Conservation (phyloP, 805 yeast genomes). For the Kodamaea restingae region DNA sequence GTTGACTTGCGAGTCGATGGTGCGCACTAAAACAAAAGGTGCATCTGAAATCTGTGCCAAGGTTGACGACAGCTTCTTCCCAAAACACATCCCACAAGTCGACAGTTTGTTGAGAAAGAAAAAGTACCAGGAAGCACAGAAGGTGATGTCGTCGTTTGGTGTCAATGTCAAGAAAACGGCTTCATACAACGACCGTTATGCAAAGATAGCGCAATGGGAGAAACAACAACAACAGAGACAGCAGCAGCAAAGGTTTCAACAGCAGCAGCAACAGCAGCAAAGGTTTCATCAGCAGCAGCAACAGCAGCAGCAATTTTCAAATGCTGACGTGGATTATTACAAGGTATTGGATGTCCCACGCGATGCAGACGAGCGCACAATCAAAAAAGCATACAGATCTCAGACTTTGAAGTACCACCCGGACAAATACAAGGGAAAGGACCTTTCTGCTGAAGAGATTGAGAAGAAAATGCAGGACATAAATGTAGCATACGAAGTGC, state of each 20-base stretch:
- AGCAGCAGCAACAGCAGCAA: slow-evolving; percentile 40
- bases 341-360: slow-evolving; percentile 65
- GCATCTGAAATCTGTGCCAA: slow-evolving; percentile 24
- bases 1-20: slow-evolving; percentile 39
- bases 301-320: slow-evolving; percentile 27
- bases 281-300: slow-evolving; percentile 33
- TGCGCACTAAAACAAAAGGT: slow-evolving; percentile 21
- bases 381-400: slow-evolving; percentile 76
- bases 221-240: slow-evolving; percentile 28
- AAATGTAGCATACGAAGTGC: slow-evolving; percentile 86
- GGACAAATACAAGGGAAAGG: slow-evolving; percentile 74
- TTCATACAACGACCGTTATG: slow-evolving; percentile 32
- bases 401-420: slow-evolving; percentile 85
- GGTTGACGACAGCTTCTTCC: slow-evolving; percentile 29
- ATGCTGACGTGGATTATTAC: slow-evolving; percentile 66
- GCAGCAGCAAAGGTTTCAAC: slow-evolving; percentile 35
- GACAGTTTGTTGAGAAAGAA: slow-evolving; percentile 33
- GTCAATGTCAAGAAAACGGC: slow-evolving; percentile 37
- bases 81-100: slow-evolving; percentile 33
- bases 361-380: slow-evolving; percentile 65
- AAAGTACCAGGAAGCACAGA: slow-evolving; percentile 37
- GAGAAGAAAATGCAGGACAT: slow-evolving; percentile 87
- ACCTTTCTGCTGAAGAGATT: slow-evolving; percentile 60
- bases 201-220: slow-evolving; percentile 25
- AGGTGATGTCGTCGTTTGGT: slow-evolving; percentile 30